A percentile compares a stretch with the other conserved stretches of the same genome.
phyloP scores from a whole-genome alignment of 495 filamentous ascomycete genomes.

The Neurospora terricola region DNA sequence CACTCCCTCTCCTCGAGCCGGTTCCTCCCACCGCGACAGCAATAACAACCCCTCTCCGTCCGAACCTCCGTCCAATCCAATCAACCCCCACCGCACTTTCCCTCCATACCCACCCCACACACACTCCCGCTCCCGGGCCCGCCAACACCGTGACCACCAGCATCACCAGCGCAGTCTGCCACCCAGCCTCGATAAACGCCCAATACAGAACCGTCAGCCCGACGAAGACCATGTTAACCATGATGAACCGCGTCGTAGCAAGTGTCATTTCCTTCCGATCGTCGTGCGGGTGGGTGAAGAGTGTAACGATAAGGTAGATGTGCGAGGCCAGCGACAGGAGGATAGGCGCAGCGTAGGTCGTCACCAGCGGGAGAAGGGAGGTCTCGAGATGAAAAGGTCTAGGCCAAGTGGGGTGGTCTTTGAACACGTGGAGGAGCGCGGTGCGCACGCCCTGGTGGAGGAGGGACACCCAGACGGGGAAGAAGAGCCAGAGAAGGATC shows the following conservation, averaged over 20 bases:
- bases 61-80: neutral
- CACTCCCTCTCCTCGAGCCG: neutral
- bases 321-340: conserved; percentile 23
- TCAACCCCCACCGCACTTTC: conserved; percentile 23
- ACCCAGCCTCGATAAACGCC: conserved; percentile 29
- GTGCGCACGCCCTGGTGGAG: conserved; percentile 20
- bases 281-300: conserved; percentile 15
- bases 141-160: conserved; percentile 17
- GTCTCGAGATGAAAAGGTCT: conserved; percentile 23
- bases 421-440: conserved; percentile 2
- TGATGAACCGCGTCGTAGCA: conserved; percentile 23
- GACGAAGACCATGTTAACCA: conserved; percentile 25
- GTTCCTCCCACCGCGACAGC: conserved; percentile 19
- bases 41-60: conserved; percentile 9
- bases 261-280: conserved; percentile 32
- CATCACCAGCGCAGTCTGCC: conserved; percentile 19
- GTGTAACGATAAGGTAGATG: conserved; percentile 17
- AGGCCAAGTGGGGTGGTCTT: neutral
- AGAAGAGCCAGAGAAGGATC: conserved; percentile 44
- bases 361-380: conserved; percentile 10
- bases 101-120: conserved; percentile 26
- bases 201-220: conserved; percentile 31
- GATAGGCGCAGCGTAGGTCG: conserved; percentile 27
- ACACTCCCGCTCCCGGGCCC: conserved; percentile 30
- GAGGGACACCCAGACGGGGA: conserved; percentile 29